Percentiles rank a stretch among this genome's conserved stretches.
phyloP scores from a whole-genome alignment of 2,329 filamentous ascomycete genomes.

The Knufia fluminis region DNA sequence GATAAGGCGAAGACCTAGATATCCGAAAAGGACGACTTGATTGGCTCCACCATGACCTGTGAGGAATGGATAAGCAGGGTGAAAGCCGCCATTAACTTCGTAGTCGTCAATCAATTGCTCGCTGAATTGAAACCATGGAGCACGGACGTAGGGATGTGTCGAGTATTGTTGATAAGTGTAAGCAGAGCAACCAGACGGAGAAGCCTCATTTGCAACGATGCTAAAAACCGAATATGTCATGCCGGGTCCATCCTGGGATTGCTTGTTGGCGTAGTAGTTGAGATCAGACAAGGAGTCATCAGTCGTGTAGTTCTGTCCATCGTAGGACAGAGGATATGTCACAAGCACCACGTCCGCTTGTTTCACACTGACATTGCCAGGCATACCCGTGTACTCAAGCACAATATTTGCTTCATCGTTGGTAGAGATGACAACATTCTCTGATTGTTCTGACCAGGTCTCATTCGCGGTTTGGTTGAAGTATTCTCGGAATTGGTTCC shows the following conservation, averaged over 20 bases:
- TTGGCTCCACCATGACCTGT: slow-evolving; percentile 62
- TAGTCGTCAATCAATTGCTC: slow-evolving; percentile 58
- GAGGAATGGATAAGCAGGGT: slow-evolving; percentile 62
- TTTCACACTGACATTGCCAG: slow-evolving; percentile 56
- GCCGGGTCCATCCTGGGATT: slow-evolving; percentile 58
- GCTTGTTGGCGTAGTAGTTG: slow-evolving; percentile 61
- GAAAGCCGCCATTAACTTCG: slow-evolving; percentile 53
- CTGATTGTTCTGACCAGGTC: slow-evolving; percentile 49
- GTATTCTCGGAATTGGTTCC: slow-evolving; percentile 48
- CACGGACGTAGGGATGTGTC: slow-evolving; percentile 54
- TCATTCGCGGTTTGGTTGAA: slow-evolving; percentile 48
- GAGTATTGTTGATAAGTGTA: slow-evolving; percentile 60
- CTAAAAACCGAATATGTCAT: slow-evolving; percentile 67
- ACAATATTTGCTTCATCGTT: slow-evolving; percentile 50
- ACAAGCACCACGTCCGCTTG: slow-evolving; percentile 62
- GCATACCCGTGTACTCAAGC: slow-evolving; percentile 57
- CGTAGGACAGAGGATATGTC: slow-evolving; percentile 55
- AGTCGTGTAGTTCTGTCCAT: slow-evolving; percentile 42
- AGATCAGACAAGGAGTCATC: slow-evolving; percentile 46
- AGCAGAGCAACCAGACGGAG: slow-evolving; percentile 56
- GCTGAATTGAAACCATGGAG: slow-evolving; percentile 62
- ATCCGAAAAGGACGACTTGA: slow-evolving; percentile 59
- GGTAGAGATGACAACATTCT: slow-evolving; percentile 48
- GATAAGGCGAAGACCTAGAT: slow-evolving; percentile 53
- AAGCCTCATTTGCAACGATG: slow-evolving; percentile 56